phyloP scores from a whole-genome alignment of 768 basidiomycete species.

The Rhodotorula graminis region DNA sequence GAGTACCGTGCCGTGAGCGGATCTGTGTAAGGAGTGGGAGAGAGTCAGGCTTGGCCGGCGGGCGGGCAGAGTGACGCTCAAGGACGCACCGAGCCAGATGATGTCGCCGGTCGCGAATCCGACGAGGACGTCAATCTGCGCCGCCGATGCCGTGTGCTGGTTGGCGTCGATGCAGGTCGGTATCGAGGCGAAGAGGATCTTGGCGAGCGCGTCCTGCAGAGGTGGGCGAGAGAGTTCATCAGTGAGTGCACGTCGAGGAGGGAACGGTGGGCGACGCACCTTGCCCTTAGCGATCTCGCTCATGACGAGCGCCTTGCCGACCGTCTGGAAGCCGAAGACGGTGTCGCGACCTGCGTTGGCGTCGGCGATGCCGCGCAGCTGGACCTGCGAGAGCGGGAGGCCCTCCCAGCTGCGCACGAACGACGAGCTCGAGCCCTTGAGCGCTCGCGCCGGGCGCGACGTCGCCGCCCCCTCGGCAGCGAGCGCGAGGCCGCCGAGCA shows the following conservation, averaged over 20 bases:
- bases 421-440: conserved; percentile 64
- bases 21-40: conserved; percentile 43
- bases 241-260: too few relatives aligned
- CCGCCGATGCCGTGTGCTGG: conserved; percentile 64
- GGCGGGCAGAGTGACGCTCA: too few relatives aligned
- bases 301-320: conserved; percentile 22
- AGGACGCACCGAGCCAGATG: conserved; percentile 73
- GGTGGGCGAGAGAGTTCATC: neutral
- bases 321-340: conserved; percentile 36
- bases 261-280: conserved; percentile 2
- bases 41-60: neutral
- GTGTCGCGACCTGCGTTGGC: conserved; percentile 24
- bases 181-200: conserved; percentile 76
- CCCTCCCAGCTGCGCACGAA: conserved; percentile 53
- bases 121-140: conserved; percentile 79
- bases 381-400: conserved; percentile 22
- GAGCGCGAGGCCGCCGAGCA: conserved; percentile 17
- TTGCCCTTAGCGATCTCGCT: conserved; percentile 26
- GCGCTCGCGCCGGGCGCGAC: conserved; percentile 46
- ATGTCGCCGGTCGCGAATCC: conserved; percentile 94
- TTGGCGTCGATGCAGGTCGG: conserved; percentile 93
- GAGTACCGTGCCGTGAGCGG: conserved; percentile 38
- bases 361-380: conserved; percentile 16
- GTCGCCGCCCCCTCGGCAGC: neutral
- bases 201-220: conserved; percentile 72